Evolutionary conservation across 371 early-diverging fungal genomes (phyloP).

Genomic region (Nematocida parisii): DNA sequence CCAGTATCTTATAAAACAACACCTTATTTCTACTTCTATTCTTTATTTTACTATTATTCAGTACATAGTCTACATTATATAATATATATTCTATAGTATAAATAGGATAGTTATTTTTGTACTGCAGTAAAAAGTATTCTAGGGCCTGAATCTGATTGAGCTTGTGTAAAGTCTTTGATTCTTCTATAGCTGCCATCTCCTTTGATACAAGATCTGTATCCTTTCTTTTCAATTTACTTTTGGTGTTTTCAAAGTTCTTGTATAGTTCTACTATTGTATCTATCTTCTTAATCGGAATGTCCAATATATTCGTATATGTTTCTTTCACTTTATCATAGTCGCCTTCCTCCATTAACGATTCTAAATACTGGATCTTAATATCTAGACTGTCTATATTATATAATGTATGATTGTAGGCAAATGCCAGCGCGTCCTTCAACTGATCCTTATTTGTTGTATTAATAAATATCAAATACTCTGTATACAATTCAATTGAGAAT

Average conservation of each 20-base stretch:
- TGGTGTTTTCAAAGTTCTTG: constrained; percentile 59
- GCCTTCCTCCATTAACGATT: constrained; percentile 51
- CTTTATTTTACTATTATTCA: not conserved
- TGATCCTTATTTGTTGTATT: constrained; percentile 43
- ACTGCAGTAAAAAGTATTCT: constrained; percentile 52
- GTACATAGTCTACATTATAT: constrained; percentile 18
- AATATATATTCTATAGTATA: constrained; percentile 19
- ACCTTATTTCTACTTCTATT: constrained; percentile 32
- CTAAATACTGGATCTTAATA: constrained; percentile 55
- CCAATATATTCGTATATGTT: constrained; percentile 49
- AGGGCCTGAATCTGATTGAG: constrained; percentile 31
- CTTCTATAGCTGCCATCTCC: constrained; percentile 37
- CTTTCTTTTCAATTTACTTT: constrained; percentile 49
- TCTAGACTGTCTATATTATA: constrained; percentile 50
- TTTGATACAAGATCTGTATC: constrained; percentile 51
- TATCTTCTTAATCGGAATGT: constrained; percentile 54
- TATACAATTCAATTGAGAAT: constrained; percentile 56
- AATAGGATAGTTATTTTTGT: constrained; percentile 33
- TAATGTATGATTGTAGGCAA: constrained; percentile 55
- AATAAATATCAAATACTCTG: constrained; percentile 58
- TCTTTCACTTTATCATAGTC: constrained; percentile 60
- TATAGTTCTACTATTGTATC: constrained; percentile 57
- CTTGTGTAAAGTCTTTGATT: constrained; percentile 24
- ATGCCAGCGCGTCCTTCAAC: constrained; percentile 55
- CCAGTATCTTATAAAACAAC: constrained; percentile 27